phyloP scores from a whole-genome alignment of 352 stramenopile genomes.

The Pythium scleroteichum region DNA sequence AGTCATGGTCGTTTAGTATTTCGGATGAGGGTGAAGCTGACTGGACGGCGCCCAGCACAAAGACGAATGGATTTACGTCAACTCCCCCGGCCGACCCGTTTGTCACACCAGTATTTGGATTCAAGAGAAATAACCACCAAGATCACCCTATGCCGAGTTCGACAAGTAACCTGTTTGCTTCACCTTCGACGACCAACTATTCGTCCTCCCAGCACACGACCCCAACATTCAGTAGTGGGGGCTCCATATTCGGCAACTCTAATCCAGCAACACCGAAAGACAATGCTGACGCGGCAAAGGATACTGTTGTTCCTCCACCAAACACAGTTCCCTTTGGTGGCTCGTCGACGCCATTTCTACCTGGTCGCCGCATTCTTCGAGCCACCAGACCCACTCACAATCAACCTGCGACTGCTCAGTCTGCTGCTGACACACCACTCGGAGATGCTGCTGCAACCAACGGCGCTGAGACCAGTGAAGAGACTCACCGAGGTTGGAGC shows the following conservation, averaged over 20 bases:
- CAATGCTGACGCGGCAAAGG: too few species aligned
- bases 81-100: slow-evolving; percentile 46
- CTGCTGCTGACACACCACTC: background rate
- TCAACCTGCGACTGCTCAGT: background rate
- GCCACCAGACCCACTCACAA: slow-evolving; percentile 10
- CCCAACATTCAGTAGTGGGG: slow-evolving; percentile 6
- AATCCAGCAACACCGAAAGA: background rate
- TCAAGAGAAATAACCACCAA: slow-evolving; percentile 2
- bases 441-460: too few species aligned
- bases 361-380: slow-evolving; percentile 19
- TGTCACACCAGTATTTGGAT: slow-evolving; percentile 40
- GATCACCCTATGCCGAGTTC: slow-evolving; percentile 6
- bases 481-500: slow-evolving; percentile 44
- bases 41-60: background rate
- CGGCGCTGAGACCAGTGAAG: slow-evolving; percentile 20
- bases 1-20: background rate
- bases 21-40: background rate
- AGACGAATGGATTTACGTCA: slow-evolving; percentile 1
- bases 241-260: too few species aligned
- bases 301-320: too few species aligned
- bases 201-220: slow-evolving; percentile 3
- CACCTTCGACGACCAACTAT: slow-evolving; percentile 5
- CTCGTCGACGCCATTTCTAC: slow-evolving; percentile 6
- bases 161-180: background rate
- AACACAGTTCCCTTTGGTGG: too few species aligned